Evolutionary conservation across 179 eudicot genomes (phyloP), one percentile per base, ranked within the genome.

Genomic region (Camellia oleifera): DNA sequence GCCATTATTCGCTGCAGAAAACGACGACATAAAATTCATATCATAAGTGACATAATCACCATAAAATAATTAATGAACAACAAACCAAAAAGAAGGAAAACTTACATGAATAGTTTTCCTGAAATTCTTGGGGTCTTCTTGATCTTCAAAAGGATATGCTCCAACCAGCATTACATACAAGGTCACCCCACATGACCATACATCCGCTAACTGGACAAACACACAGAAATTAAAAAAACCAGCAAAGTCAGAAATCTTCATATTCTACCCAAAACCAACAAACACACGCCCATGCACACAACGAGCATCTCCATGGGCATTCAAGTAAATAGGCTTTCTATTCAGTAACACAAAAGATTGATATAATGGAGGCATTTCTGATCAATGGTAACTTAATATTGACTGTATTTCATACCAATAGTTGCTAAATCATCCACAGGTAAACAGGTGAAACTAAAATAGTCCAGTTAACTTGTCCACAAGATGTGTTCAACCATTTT

Each of bases 111-210:
- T 94, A 77, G 93, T 95, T 86, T 91, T 94, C 87, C 97, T 87
- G 89, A 90, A 94, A 80, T 94, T 94, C 79, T 86, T 95, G 17
- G 98, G 95, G 70, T 95, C 97, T 77, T 86, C 91, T 68, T 94
- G 98, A 84, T 95, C 99, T 86, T 95, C 98, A 66, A 95, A 95
- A 53, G 99, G 99, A 82, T 95, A 94, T 77, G 88, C 90, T 68
- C 99, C 98, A 75, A 92, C 91, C 82, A 95, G 91, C 99, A 95
- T 95, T 66, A 95, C 99, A 82, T 96, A 96, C 74, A 96, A 87
- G 66, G 98, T 96, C 81, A 94, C 99, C 52, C 99, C 99, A 78
- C 99, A 96, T 2, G 99, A 96, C 99, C 99, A 96, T 68, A 96
- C 99, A 91, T 96, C 99, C 48, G 99, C 98, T 77, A 91, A 84